phyloP scores from a whole-genome alignment of 169 alveolate genomes.

The Eimeria necatrix region DNA sequence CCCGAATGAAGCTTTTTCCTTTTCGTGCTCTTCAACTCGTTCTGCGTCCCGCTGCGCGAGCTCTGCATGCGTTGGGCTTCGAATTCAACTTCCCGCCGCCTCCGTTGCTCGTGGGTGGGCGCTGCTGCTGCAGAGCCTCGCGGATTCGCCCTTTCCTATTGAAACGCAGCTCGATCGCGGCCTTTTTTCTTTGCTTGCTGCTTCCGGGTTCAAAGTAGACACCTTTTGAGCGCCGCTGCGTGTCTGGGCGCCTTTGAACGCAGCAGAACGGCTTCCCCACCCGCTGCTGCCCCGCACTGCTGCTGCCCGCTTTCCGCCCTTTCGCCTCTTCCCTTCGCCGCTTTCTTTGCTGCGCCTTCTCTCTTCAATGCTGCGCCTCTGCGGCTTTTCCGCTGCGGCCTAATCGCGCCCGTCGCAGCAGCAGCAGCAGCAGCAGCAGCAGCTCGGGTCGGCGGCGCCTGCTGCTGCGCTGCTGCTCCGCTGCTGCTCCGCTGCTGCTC shows the following conservation, averaged over 20 bases:
- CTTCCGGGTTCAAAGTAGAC: neutral
- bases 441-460: constrained; percentile 51
- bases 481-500: too few species aligned
- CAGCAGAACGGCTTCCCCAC: constrained; percentile 3
- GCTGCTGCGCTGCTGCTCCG: neutral
- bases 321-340: neutral
- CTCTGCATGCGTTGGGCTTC: constrained; percentile 22
- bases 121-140: constrained; percentile 44
- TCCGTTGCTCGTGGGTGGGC: constrained; percentile 56
- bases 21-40: neutral
- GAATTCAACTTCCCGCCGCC: neutral
- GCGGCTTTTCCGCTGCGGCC: neutral
- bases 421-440: neutral
- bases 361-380: neutral
- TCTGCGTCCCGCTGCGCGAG: neutral
- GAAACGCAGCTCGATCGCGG: constrained; percentile 54
- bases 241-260: neutral
- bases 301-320: constrained; percentile 44
- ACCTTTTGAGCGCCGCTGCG: neutral
- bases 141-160: constrained; percentile 49
- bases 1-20: neutral
- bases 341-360: neutral
- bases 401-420: neutral
- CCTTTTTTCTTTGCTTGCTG: constrained; percentile 1
- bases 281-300: constrained; percentile 31